Conservation (phyloP, 805 yeast genomes). For the Candida suzukii region DNA sequence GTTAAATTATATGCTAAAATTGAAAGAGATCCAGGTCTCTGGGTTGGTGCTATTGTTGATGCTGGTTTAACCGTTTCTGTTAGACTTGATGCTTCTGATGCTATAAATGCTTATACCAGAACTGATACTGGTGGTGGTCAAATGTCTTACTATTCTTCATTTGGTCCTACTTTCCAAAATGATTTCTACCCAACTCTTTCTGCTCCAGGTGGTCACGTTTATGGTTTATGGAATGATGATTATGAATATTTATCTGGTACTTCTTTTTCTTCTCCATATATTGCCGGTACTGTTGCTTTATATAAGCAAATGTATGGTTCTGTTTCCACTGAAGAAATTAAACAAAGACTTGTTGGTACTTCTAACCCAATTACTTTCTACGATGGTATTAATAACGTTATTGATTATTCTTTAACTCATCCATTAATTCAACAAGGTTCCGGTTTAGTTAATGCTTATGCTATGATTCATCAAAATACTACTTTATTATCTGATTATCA, state of each 20-base stretch:
- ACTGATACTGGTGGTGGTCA: constrained; percentile 7
- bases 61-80: constrained; percentile 1
- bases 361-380: constrained; percentile 3
- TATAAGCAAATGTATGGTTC: constrained; percentile 5
- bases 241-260: constrained; percentile 11
- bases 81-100: not conserved
- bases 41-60: constrained; percentile 2
- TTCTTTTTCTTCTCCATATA: constrained; percentile 12
- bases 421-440: constrained; percentile 15
- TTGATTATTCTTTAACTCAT: constrained; percentile 2
- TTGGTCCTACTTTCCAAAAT: constrained; percentile 15
- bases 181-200: constrained; percentile 12
- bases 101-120: not conserved
- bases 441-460: constrained; percentile 11
- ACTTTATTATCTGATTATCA: constrained; percentile 4
- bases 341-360: constrained; percentile 3
- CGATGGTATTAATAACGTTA: not conserved
- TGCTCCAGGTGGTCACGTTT: constrained; percentile 16
- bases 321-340: constrained; percentile 2
- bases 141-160: constrained; percentile 9
- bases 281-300: constrained; percentile 12
- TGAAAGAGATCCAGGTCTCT: constrained; percentile 4
- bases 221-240: constrained; percentile 4
- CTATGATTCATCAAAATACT: constrained; percentile 8
- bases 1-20: constrained; percentile 1